Evolutionary conservation across 164 flowering plant species (phyloP).

Genomic region (grape (Vitis vinifera)): DNA sequence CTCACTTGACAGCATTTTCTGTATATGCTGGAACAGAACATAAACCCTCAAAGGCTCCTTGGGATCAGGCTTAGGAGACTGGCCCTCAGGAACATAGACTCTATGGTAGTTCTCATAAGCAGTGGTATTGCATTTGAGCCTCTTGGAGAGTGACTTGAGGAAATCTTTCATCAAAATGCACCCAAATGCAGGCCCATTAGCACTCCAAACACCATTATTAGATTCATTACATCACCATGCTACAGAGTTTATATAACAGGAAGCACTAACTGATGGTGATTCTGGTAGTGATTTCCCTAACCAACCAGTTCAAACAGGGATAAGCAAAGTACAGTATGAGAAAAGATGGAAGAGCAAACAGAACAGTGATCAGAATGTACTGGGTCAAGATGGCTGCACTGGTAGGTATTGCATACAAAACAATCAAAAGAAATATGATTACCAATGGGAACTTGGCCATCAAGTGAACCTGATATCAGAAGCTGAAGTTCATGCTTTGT

Average conservation of each 20-base stretch:
- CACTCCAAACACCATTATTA: not conserved
- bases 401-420: constrained; percentile 51
- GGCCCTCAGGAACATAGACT: too few relatives aligned
- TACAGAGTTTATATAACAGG: too few relatives aligned
- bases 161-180: too few relatives aligned
- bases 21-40: too few relatives aligned
- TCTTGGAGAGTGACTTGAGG: too few relatives aligned
- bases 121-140: too few relatives aligned
- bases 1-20: too few relatives aligned
- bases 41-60: too few relatives aligned
- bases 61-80: too few relatives aligned
- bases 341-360: constrained; percentile 70
- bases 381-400: constrained; percentile 51
- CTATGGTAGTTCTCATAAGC: too few relatives aligned
- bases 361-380: constrained; percentile 52
- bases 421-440: constrained; percentile 45
- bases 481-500: too few relatives aligned
- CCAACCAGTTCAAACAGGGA: constrained; percentile 60
- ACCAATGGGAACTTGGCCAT: constrained; percentile 63
- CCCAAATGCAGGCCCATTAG: too few relatives aligned
- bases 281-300: constrained; percentile 46
- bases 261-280: not conserved
- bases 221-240: not conserved
- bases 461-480: constrained; percentile 20
- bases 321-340: constrained; percentile 67